Base-by-base conservation (phyloP, 2,329 filamentous ascomycete species). In the Cucurbitaria berberidis region DNA sequence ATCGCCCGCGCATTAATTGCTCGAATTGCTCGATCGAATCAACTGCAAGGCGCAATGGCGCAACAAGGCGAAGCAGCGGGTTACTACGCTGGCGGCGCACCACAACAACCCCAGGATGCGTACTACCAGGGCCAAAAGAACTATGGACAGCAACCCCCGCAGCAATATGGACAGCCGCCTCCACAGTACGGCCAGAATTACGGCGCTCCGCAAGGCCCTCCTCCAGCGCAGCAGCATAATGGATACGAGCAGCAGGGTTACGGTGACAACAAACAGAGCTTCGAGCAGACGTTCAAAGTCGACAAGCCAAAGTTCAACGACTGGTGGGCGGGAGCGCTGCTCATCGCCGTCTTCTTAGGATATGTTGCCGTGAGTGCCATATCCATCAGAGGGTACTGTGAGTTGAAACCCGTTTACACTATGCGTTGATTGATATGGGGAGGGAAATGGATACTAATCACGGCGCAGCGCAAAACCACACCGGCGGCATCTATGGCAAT, bases 261-360 rank as follows among this genome's bases (percentile, higher is more conserved):
- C 22, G 64, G 63, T 34, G 77, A 79, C 58, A 82, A 83, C 70
- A 65, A 65, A 10, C 75, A 78, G 40, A 78, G 70, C 15, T 97
- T 96, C 70, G 86, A 93, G 18, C 84, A 97, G 68, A 85, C 87
- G 1, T 97, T 98, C 81, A 88, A 88, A 75, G 76, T 97, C 46
- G 84, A 90, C 45, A 87, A 81, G 59, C 91, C 91, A n/a, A 96
- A 93, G 74, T 96, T 84, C 77, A 91, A 97, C 68, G 93, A 98
- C 72, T 71, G 90, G 22, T 97, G 93, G 93, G 93, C 93, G 3
- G 92, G 89, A 3, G 78, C 96, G 35, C 78, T 97, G 69, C 84
- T 96, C 63, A 80, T 95, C 32, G 75, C 84, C 16, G 86, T 89
- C 21, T 88, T 89, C 69, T 76, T 83, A 3, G 92, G 91, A 13